Evolutionary conservation across 2,329 filamentous ascomycete species (phyloP), one percentile per base, ranked within the genome.

Genomic region (Fusarium anguioides): DNA sequence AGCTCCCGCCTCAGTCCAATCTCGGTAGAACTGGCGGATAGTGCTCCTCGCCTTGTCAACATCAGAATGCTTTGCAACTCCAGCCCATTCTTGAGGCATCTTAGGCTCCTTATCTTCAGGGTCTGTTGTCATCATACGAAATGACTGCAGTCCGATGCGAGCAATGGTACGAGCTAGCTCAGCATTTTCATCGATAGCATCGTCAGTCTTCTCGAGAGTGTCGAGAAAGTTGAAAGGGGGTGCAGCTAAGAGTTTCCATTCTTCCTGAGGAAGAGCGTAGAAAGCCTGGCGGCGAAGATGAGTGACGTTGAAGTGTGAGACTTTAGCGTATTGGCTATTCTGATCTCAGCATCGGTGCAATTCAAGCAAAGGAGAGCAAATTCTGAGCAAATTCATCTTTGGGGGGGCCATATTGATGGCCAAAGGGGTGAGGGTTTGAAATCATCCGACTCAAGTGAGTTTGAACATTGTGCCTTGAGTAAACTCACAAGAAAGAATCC

Each of bases 21-120:
- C 96, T 17, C 96, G 89, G 78, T 94, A 98, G 76, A 98, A 92
- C 75, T 99, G 96, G 12, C 95, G 89, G 49, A 99, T 85, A 3
- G 94, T 98, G 73, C 93, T 97, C 64, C 94, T 87, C 3, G 95
- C 94, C 79, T 98, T 99, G 75, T 97, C 93, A 51, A 96, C 82
- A 74, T 98, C 95, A 21, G 83, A 82, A 24, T 88, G 80, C 40
- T 89, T 94, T 15, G 94, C 91, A 29, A 87, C 83, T 6, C 87
- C 89, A 20, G 87, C 84, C 90, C 94, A 94, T 41, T 89, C 84
- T 14, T 83, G 80, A 26, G 87, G 86, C 70, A 89, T 82, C 23
- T 72, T 74, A 0, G 80, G 79, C 33, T 81, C 78, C 2, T 80
- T 77, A 50, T 81, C 78, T 20, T 78, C 75, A 10, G 77, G 71